Percentiles rank a stretch among this genome's conserved stretches.
Evolutionary conservation across 306 rosid genomes (phyloP).

Genomic region (Rosa rugosa): DNA sequence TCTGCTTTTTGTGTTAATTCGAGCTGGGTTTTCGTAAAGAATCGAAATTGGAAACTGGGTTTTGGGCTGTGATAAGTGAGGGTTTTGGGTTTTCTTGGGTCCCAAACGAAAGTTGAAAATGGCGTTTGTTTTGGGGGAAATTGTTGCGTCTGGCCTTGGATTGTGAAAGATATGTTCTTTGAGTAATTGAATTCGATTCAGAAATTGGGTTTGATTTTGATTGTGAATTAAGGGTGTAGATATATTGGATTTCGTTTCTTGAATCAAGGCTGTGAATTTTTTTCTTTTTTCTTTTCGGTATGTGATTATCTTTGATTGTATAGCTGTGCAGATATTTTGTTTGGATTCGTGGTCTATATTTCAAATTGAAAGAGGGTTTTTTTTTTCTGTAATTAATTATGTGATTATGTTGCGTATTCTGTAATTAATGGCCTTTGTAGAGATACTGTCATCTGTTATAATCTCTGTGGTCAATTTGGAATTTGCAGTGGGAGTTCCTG

Average conservation of each 20-base stretch:
- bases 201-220: constrained; percentile 26
- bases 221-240: constrained; percentile 22
- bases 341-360: constrained; percentile 27
- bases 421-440: constrained; percentile 33
- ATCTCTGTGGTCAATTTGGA: constrained; percentile 38
- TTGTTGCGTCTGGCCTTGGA: not conserved
- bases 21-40: constrained; percentile 25
- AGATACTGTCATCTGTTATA: constrained; percentile 25
- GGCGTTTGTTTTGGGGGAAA: not conserved
- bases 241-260: constrained; percentile 19
- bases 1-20: constrained; percentile 6
- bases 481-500: constrained; percentile 34
- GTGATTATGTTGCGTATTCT: constrained; percentile 28
- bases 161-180: constrained; percentile 10
- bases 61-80: constrained; percentile 5
- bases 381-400: not conserved
- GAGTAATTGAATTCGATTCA: not conserved
- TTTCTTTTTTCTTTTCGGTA: constrained; percentile 21
- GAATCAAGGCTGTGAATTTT: constrained; percentile 28
- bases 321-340: constrained; percentile 33
- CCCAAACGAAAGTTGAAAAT: constrained; percentile 14
- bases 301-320: constrained; percentile 37
- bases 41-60: constrained; percentile 38
- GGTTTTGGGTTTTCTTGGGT: constrained; percentile 27
- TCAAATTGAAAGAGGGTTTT: constrained; percentile 29